Percentiles rank a stretch among this genome's conserved stretches.
Conservation (phyloP, 192 early-diverging fungal genomes). For the Podila clonocystis region DNA sequence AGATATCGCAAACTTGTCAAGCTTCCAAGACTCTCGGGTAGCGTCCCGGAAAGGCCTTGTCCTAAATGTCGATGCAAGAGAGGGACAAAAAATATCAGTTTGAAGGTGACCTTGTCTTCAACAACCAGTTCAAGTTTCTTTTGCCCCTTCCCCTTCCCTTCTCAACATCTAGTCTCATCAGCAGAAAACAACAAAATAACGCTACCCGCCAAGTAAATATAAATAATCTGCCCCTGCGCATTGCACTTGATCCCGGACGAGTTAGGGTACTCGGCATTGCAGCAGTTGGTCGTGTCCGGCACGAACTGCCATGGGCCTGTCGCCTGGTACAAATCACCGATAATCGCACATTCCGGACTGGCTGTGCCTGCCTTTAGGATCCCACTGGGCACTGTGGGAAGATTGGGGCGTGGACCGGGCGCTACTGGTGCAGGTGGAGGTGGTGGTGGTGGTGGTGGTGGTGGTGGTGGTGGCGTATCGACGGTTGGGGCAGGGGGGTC, state of each 20-base stretch:
- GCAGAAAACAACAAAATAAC: background rate
- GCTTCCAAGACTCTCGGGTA: slow-evolving; percentile 31
- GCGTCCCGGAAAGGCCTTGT: slow-evolving; percentile 30
- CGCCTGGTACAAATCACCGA: slow-evolving; percentile 34
- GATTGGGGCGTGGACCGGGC: too few relatives aligned
- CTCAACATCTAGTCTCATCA: too few relatives aligned
- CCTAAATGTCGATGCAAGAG: background rate
- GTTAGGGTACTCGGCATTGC: slow-evolving; percentile 41
- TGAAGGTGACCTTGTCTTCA: background rate
- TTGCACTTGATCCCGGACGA: slow-evolving; percentile 41
- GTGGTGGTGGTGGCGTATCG: background rate
- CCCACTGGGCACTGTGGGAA: background rate
- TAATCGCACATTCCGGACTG: slow-evolving; percentile 27
- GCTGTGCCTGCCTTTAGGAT: slow-evolving; percentile 28
- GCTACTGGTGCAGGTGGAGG: background rate
- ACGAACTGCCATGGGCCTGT: slow-evolving; percentile 49
- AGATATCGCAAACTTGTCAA: slow-evolving; percentile 24
- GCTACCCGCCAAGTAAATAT: slow-evolving; percentile 42
- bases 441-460: background rate
- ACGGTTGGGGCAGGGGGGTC: background rate
- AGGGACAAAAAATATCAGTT: background rate
- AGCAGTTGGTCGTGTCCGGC: slow-evolving; percentile 40
- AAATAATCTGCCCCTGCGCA: slow-evolving; percentile 27
- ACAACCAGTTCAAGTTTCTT: too few relatives aligned
- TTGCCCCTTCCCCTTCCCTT: too few relatives aligned